Conservation (phyloP, 2,329 filamentous ascomycete genomes). For the Aureobasidium sp. region DNA sequence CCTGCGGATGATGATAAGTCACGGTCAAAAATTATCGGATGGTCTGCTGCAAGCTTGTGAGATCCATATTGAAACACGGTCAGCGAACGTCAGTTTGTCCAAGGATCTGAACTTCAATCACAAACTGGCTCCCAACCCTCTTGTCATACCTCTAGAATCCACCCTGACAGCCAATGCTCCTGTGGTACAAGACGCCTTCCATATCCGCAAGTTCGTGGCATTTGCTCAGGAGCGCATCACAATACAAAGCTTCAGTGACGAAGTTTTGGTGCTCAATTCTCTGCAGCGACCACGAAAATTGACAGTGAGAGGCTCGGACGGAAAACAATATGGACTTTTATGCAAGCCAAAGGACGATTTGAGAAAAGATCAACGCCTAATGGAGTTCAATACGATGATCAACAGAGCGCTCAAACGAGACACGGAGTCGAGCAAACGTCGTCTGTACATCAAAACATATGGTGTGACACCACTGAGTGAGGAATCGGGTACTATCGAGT, state of each 20-base stretch:
- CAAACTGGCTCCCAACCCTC: slow-evolving; percentile 68
- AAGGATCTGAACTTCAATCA: slow-evolving; percentile 77
- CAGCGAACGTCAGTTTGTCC: slow-evolving; percentile 65
- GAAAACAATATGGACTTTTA: slow-evolving; percentile 77
- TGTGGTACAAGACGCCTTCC: slow-evolving; percentile 58
- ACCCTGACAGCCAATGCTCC: slow-evolving; percentile 79
- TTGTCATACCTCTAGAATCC: slow-evolving; percentile 84
- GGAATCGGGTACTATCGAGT: slow-evolving; percentile 96
- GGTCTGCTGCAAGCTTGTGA: slow-evolving; percentile 76
- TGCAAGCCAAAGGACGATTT: slow-evolving; percentile 98
- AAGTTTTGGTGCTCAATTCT: slow-evolving; percentile 83
- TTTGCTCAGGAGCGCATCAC: slow-evolving; percentile 83
- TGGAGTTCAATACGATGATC: slow-evolving; percentile 99
- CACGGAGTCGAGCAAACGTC: slow-evolving; percentile 79
- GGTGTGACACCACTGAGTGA: slow-evolving; percentile 95
- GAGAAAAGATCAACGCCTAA: slow-evolving; percentile 91
- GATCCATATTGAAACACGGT: slow-evolving; percentile 65
- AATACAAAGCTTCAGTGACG: slow-evolving; percentile 72
- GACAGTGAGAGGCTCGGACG: slow-evolving; percentile 81
- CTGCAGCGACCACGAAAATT: slow-evolving; percentile 88
- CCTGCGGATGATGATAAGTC: slow-evolving; percentile 62
- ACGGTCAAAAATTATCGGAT: slow-evolving; percentile 75
- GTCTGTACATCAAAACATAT: slow-evolving; percentile 94
- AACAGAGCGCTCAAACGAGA: slow-evolving; percentile 90
- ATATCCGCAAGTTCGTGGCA: slow-evolving; percentile 65